Conservation (phyloP, 2,329 filamentous ascomycete species). For the Stachybotrys chartarum region DNA sequence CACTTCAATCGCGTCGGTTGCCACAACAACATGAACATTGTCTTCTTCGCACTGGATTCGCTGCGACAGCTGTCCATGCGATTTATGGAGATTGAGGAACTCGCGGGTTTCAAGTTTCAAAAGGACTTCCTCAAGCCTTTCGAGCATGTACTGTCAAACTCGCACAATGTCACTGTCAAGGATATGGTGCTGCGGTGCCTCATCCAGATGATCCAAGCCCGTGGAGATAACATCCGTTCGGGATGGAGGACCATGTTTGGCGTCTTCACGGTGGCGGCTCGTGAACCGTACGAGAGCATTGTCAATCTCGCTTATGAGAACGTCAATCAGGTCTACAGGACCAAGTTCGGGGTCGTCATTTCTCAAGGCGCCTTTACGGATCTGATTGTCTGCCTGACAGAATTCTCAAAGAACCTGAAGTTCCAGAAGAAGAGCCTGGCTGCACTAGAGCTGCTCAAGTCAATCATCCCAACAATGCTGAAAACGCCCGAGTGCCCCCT, state of each 20-base stretch:
- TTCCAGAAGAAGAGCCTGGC: conserved; percentile 99
- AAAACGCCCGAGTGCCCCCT: conserved; percentile 92
- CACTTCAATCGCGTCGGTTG: conserved; percentile 98
- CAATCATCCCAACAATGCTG: conserved; percentile 89
- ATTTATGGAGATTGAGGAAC: conserved; percentile 96
- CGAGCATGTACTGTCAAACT: conserved; percentile 94
- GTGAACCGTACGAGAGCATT: conserved; percentile 89
- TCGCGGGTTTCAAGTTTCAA: conserved; percentile 98
- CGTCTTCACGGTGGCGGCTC: conserved; percentile 91
- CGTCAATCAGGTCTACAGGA: conserved; percentile 91
- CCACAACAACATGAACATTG: conserved; percentile 91
- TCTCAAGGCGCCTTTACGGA: conserved; percentile 96
- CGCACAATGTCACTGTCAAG: conserved; percentile 84
- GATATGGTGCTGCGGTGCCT: conserved; percentile 94
- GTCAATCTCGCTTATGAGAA: conserved; percentile 97
- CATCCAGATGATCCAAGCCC: conserved; percentile 98
- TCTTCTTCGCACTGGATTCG: conserved; percentile 95
- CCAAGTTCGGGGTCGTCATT: conserved; percentile 91
- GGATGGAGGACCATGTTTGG: conserved; percentile 99
- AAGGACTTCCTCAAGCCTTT: conserved; percentile 99
- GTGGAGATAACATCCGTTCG: conserved; percentile 92
- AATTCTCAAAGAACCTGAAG: conserved; percentile 97
- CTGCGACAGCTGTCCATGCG: conserved; percentile 94
- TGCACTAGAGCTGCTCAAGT: conserved; percentile 90
- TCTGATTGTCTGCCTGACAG: conserved; percentile 89